A percentile compares a stretch with the other conserved stretches of the same genome.
Evolutionary conservation across 2,329 filamentous ascomycete species (phyloP).

Genomic region (Colletotrichum paranaense): DNA sequence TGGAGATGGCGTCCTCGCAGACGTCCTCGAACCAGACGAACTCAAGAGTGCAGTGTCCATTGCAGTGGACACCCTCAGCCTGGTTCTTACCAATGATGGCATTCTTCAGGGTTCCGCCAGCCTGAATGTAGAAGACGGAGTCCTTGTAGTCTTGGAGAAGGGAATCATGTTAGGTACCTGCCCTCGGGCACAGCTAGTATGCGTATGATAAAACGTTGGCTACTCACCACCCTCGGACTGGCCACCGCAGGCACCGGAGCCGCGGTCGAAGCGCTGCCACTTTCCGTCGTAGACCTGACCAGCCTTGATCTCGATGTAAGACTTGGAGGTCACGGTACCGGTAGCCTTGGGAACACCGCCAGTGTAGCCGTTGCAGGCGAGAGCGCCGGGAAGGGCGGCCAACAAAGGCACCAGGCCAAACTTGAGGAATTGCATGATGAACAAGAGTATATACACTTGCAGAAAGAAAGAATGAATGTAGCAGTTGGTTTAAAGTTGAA

Average conservation of each 20-base stretch:
- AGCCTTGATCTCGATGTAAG: slow-evolving; percentile 41
- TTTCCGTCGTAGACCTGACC: slow-evolving; percentile 47
- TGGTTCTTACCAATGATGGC: slow-evolving; percentile 56
- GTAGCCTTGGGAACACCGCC: slow-evolving; percentile 45
- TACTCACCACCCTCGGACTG: slow-evolving; percentile 53
- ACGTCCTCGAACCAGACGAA: slow-evolving; percentile 43
- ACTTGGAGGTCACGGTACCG: slow-evolving; percentile 39
- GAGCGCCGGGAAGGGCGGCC: slow-evolving; percentile 40
- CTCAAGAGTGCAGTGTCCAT: slow-evolving; percentile 53
- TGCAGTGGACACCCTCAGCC: slow-evolving; percentile 57
- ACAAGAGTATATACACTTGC: not conserved
- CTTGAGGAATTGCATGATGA: slow-evolving; percentile 29
- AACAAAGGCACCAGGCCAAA: slow-evolving; percentile 40
- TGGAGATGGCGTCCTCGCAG: slow-evolving; percentile 42
- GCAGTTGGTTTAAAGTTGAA: slow-evolving; percentile 21
- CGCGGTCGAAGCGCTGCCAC: slow-evolving; percentile 52
- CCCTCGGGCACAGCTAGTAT: not conserved
- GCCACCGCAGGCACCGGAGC: slow-evolving; percentile 52
- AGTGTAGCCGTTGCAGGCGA: slow-evolving; percentile 45
- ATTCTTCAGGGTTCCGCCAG: slow-evolving; percentile 57
- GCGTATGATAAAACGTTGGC: accelerated
- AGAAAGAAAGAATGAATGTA: slow-evolving; percentile 11
- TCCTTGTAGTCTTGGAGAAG: slow-evolving; percentile 49
- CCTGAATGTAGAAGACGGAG: slow-evolving; percentile 54
- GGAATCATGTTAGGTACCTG: not conserved